These are phyloP conservation scores for Calonectria hawksworthii DNA, from an alignment of 2,329 filamentous ascomycete genomes.

Conservation along the genomic window DNA sequence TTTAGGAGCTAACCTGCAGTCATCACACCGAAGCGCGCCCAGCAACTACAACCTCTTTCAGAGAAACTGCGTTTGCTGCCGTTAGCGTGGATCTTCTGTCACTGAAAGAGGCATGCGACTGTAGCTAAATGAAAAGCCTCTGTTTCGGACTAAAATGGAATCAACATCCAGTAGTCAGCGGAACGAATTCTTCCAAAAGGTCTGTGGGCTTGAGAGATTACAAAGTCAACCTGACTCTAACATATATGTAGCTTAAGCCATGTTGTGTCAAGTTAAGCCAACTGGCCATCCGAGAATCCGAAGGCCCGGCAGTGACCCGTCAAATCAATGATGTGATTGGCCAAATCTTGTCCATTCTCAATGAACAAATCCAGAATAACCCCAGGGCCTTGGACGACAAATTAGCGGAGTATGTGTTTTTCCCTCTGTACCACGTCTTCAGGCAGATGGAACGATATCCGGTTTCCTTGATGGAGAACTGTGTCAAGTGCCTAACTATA, in stretches of 20 bases:
- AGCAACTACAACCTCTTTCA: background rate
- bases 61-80: background rate
- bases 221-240: constrained; percentile 20
- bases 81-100: background rate
- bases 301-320: constrained; percentile 56
- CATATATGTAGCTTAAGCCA: constrained; percentile 68
- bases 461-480: constrained; percentile 79
- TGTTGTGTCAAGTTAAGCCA: constrained; percentile 73
- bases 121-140: constrained; percentile 36
- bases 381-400: constrained; percentile 77
- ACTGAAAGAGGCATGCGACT: constrained; percentile 36
- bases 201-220: constrained; percentile 6
- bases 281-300: constrained; percentile 64
- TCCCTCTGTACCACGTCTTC: constrained; percentile 90
- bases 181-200: constrained; percentile 51
- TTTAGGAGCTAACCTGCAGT: constrained; percentile 12
- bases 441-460: constrained; percentile 81
- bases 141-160: constrained; percentile 44
- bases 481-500: constrained; percentile 80
- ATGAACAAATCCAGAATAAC: constrained; percentile 59
- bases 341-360: constrained; percentile 62
- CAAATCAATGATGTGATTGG: constrained; percentile 61
- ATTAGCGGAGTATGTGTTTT: constrained; percentile 94
- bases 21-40: background rate
- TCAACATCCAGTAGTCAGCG: constrained; percentile 40